Conservation (phyloP, 495 filamentous ascomycete species). For the Annulohypoxylon maeteangense region DNA sequence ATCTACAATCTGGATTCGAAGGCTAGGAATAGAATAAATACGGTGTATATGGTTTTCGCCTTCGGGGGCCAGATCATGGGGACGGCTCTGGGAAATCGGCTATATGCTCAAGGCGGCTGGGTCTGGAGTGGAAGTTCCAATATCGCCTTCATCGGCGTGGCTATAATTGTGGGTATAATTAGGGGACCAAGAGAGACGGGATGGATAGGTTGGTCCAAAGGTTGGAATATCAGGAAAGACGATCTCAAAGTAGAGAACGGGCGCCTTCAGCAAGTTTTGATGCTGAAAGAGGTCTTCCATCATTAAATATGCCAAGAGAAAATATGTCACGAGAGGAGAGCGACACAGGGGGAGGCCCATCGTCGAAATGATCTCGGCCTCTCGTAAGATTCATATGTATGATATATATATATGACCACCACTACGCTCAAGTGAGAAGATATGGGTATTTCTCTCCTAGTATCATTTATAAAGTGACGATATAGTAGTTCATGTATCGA, state of each 20-base stretch:
- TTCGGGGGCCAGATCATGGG: constrained; percentile 83
- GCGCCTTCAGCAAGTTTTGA: neutral
- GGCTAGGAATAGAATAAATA: constrained; percentile 81
- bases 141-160: constrained; percentile 71
- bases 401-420: no score
- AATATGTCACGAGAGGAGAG: no score
- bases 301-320: no score
- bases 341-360: neutral
- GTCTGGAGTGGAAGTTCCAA: constrained; percentile 72
- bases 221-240: constrained; percentile 63
- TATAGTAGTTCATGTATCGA: no score
- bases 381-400: no score
- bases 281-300: constrained; percentile 2
- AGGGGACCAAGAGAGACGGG: constrained; percentile 75
- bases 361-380: neutral
- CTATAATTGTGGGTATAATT: constrained; percentile 65
- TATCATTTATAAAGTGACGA: no score
- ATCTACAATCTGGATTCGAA: constrained; percentile 79
- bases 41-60: constrained; percentile 79
- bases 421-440: no score
- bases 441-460: no score
- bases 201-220: constrained; percentile 82
- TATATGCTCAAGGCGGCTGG: constrained; percentile 79
- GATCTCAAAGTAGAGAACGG: constrained; percentile 38
- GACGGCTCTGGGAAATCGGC: constrained; percentile 74